Percentiles rank a stretch among this genome's conserved stretches.
phyloP scores from a whole-genome alignment of 2,329 filamentous ascomycete species.

The Colletotrichum costaricense region DNA sequence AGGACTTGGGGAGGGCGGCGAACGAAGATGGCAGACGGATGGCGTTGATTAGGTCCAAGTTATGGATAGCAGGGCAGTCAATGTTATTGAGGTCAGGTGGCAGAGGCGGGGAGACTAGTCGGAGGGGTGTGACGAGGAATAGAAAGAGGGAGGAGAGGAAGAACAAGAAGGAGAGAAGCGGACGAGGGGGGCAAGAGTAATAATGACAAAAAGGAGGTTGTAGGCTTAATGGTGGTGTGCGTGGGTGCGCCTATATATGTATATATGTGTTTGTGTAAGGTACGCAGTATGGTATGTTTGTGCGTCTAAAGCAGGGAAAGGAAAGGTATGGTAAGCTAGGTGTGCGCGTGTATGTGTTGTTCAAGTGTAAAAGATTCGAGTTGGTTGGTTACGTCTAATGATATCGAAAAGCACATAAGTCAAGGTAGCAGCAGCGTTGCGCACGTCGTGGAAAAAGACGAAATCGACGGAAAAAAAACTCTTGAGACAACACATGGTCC shows the following conservation, averaged over 20 bases:
- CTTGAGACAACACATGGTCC: constrained; percentile 20
- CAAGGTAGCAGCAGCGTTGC: constrained; percentile 19
- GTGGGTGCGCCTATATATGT: not conserved
- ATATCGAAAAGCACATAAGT: constrained; percentile 11
- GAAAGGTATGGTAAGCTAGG: too few relatives aligned
- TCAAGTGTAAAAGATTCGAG: constrained; percentile 17
- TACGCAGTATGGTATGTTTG: not conserved
- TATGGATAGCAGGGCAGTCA: not conserved
- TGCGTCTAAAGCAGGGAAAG: not conserved
- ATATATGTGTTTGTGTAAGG: not conserved
- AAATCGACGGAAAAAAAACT: not conserved
- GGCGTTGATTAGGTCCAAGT: not conserved
- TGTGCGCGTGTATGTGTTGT: not conserved
- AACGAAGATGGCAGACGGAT: not conserved
- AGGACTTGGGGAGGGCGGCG: constrained; percentile 9
- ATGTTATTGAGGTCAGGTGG: not conserved
- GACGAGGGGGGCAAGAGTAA: not conserved
- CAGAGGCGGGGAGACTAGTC: not conserved
- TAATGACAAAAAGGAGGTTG: not conserved
- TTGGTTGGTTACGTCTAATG: constrained; percentile 25
- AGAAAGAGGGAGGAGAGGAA: not conserved
- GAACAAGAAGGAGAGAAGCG: not conserved
- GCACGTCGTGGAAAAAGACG: not conserved
- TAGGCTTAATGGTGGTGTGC: constrained; percentile 2
- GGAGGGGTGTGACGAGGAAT: not conserved